Conservation (phyloP, 1,139 yeast genomes). For the Eremothecium sinecaudum region DNA sequence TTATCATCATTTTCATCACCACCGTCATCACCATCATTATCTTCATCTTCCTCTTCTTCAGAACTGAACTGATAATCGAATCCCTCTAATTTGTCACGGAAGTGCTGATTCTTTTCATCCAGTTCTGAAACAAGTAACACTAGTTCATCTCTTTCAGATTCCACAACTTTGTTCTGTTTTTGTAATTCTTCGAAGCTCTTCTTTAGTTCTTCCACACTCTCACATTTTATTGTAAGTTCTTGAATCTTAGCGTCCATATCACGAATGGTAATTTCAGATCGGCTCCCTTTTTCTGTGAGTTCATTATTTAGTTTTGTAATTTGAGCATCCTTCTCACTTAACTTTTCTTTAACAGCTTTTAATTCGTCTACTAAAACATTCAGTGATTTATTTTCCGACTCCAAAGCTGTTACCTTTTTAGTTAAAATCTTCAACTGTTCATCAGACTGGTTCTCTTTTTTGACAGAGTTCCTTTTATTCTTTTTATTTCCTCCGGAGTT, state of each 20-base stretch:
- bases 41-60: constrained; percentile 45
- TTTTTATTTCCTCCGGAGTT: neutral
- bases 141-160: constrained; percentile 58
- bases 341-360: neutral
- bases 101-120: constrained; percentile 56
- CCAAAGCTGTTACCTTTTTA: neutral
- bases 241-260: neutral
- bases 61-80: constrained; percentile 45
- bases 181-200: neutral
- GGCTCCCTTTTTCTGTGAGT: neutral
- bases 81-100: constrained; percentile 43
- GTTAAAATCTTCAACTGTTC: neutral
- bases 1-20: constrained; percentile 8
- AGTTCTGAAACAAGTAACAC: constrained; percentile 65
- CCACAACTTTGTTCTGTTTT: neutral
- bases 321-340: no score
- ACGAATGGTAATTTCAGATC: neutral
- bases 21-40: constrained; percentile 32
- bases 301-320: neutral
- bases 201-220: neutral
- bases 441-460: neutral
- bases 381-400: neutral
- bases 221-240: neutral
- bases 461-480: neutral
- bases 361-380: neutral